Percentiles rank a stretch among this genome's conserved stretches.
Evolutionary conservation across 2,329 filamentous ascomycete genomes (phyloP).

Genomic region (Beauveria bassiana): DNA sequence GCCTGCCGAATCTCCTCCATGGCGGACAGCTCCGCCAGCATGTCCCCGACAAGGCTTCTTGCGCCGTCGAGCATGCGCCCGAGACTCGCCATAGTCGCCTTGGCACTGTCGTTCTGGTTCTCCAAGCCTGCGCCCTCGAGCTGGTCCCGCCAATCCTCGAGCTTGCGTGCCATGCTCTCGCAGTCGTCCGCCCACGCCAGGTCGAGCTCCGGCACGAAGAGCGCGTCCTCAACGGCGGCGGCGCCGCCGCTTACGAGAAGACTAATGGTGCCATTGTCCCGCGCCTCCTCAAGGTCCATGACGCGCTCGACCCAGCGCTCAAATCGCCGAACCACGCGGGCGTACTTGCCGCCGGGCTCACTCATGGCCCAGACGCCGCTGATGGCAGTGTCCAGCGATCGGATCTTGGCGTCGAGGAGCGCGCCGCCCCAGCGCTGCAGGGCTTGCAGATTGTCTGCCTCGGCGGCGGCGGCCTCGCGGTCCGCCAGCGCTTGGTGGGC

Average conservation of each 20-base stretch:
- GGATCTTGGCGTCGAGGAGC: constrained; percentile 47
- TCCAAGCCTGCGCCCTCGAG: constrained; percentile 26
- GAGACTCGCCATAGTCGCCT: constrained; percentile 29
- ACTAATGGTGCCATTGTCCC: constrained; percentile 28
- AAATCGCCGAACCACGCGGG: constrained; percentile 47
- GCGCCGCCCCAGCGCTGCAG: constrained; percentile 42
- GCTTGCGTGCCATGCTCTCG: constrained; percentile 39
- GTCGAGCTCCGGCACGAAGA: constrained; percentile 50
- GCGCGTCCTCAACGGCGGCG: constrained; percentile 18
- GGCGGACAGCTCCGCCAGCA: constrained; percentile 53
- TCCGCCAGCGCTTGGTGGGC: constrained; percentile 27
- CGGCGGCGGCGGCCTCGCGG: constrained; percentile 36
- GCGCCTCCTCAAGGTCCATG: constrained; percentile 38
- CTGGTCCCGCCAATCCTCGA: constrained; percentile 46
- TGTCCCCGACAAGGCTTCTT: constrained; percentile 43
- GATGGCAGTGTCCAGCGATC: constrained; percentile 48
- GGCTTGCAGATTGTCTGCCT: constrained; percentile 43
- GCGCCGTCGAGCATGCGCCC: constrained; percentile 40
- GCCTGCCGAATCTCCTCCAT: constrained; percentile 57
- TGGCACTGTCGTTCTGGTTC: constrained; percentile 12
- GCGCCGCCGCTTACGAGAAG: constrained; percentile 18
- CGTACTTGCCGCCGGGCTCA: constrained; percentile 48
- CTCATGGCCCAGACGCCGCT: constrained; percentile 50
- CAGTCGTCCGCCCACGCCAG: constrained; percentile 52
- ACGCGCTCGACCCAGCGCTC: constrained; percentile 49